Conservation (phyloP, 2,329 filamentous ascomycete species). For the Neofusicoccum sp. region DNA sequence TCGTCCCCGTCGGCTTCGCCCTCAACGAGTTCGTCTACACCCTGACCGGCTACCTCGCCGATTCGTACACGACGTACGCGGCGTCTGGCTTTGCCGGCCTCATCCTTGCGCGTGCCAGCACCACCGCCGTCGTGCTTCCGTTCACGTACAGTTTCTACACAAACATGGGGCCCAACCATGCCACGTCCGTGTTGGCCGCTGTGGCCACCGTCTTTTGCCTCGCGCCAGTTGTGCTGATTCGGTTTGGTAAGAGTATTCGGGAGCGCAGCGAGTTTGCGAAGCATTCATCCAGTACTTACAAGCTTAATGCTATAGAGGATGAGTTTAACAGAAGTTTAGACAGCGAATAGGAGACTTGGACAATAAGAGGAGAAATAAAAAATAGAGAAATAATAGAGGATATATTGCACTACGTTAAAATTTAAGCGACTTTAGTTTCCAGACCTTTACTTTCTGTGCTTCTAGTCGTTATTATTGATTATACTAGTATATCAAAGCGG, state of each 20-base stretch:
- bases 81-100: conserved; percentile 14
- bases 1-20: conserved; percentile 20
- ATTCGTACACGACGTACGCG: conserved; percentile 20
- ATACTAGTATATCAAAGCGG: no score
- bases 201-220: conserved; percentile 16
- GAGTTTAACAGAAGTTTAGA: no score
- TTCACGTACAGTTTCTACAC: conserved; percentile 16
- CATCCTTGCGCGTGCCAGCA: conserved; percentile 8
- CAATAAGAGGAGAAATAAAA: no score
- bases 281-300: neutral
- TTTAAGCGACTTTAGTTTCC: no score
- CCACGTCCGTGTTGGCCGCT: conserved; percentile 6
- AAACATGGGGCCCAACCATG: neutral
- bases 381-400: no score
- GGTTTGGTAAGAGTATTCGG: conserved; percentile 23
- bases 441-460: no score
- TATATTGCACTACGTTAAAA: no score
- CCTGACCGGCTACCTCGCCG: conserved; percentile 19
- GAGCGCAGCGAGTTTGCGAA: conserved; percentile 25
- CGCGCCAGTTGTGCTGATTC: conserved; percentile 24
- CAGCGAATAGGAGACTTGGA: no score
- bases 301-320: no score
- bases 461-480: no score
- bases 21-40: conserved; percentile 15
- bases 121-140: conserved; percentile 10